Conservation (phyloP, 768 basidiomycete genomes). For the Auricularia heimuer region DNA sequence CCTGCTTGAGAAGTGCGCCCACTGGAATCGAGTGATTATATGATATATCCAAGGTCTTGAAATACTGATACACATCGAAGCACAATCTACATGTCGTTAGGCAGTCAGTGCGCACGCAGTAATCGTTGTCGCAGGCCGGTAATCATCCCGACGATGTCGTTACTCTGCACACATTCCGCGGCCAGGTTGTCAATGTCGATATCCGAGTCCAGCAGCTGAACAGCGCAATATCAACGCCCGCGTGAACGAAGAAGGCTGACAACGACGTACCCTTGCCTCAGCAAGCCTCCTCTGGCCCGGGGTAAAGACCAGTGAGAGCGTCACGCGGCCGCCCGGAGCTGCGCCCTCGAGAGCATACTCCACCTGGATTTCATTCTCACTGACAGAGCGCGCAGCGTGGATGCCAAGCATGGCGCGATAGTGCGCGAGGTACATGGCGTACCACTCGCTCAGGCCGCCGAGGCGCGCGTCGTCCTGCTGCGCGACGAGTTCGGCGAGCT, state of each 20-base stretch:
- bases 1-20: too few relatives aligned
- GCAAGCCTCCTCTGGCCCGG: not conserved
- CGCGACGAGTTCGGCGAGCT: conserved; percentile 41
- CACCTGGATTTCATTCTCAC: not conserved
- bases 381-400: not conserved
- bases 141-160: not conserved
- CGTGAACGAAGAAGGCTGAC: not conserved
- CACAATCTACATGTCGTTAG: too few relatives aligned
- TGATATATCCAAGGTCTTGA: too few relatives aligned
- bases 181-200: not conserved
- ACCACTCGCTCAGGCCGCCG: conserved; percentile 64
- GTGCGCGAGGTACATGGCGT: conserved; percentile 11
- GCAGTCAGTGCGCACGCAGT: not conserved
- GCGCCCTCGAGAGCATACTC: not conserved
- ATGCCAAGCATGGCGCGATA: not conserved
- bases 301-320: not conserved
- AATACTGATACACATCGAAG: too few relatives aligned
- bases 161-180: not conserved
- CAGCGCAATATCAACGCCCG: not conserved
- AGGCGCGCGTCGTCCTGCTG: conserved; percentile 53
- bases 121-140: not conserved
- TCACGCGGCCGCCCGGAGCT: not conserved
- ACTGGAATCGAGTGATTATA: too few relatives aligned
- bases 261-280: not conserved
- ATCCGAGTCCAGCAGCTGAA: not conserved